Evolutionary conservation across 176 grass and related monocot species (phyloP).

Genomic region (Olyra latifolia): DNA sequence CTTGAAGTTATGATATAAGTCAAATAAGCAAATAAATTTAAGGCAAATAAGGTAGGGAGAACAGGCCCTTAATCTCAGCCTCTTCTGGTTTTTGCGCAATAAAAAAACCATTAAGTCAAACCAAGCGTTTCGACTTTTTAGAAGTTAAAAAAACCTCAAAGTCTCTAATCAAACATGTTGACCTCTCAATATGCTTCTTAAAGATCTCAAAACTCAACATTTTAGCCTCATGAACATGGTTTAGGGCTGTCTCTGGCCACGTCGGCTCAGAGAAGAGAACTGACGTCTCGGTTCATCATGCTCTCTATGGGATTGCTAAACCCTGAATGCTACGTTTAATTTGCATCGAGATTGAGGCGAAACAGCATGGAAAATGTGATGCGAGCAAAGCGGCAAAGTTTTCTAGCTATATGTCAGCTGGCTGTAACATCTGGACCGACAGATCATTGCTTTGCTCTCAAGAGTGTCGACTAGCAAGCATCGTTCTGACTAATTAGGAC

Average conservation of each 20-base stretch:
- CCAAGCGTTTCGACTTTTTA: too few relatives aligned
- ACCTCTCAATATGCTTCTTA: too few relatives aligned
- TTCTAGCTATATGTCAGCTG: not conserved
- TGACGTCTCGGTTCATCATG: not conserved
- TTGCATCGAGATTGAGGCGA: not conserved
- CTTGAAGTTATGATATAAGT: too few relatives aligned
- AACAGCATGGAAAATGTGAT: not conserved
- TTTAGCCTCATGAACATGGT: not conserved
- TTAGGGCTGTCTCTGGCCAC: not conserved
- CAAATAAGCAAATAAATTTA: too few relatives aligned
- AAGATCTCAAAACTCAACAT: too few relatives aligned
- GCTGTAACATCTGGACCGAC: conserved; percentile 31
- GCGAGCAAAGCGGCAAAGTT: not conserved
- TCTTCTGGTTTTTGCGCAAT: too few relatives aligned
- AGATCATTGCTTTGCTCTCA: conserved; percentile 36
- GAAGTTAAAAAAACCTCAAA: too few relatives aligned
- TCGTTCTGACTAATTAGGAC: not conserved
- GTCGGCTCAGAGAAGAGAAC: conserved; percentile 1
- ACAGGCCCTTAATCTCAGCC: too few relatives aligned
- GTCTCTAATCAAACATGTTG: too few relatives aligned
- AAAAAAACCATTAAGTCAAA: too few relatives aligned
- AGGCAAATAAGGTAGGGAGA: too few relatives aligned
- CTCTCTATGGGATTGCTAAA: not conserved
- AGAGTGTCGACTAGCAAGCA: conserved; percentile 39
- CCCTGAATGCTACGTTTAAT: not conserved